These are phyloP conservation scores for Fagopyrum tataricum DNA, from an alignment of 148 eudicot species.

Conservation along the genomic window DNA sequence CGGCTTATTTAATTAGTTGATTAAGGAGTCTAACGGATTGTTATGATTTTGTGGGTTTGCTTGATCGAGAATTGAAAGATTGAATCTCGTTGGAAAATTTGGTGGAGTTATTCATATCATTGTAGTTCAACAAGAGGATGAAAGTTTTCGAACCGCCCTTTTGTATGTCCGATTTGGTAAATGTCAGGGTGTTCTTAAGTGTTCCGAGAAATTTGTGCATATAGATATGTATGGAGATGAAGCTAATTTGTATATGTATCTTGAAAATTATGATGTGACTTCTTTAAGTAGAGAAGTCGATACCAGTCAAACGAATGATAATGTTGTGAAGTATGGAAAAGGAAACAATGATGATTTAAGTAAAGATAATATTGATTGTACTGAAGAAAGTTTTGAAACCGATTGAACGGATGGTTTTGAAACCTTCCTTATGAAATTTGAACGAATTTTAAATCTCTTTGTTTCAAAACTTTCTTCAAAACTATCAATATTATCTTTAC, in stretches of 20 bases:
- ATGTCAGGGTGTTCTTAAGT: slow-evolving; percentile 94
- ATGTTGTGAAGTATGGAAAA: too few relatives aligned
- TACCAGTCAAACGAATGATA: slow-evolving; percentile 39
- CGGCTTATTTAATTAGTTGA: background rate
- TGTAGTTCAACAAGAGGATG: slow-evolving; percentile 90
- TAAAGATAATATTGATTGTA: too few relatives aligned
- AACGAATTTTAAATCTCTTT: too few relatives aligned
- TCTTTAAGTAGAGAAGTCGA: slow-evolving; percentile 66
- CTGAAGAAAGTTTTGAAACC: too few relatives aligned
- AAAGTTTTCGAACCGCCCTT: slow-evolving; percentile 75
- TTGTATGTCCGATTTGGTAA: slow-evolving; percentile 98
- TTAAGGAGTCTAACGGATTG: background rate
- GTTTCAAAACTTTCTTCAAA: too few relatives aligned
- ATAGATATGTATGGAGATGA: slow-evolving; percentile 80
- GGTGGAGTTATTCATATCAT: slow-evolving; percentile 93
- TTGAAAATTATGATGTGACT: slow-evolving; percentile 93
- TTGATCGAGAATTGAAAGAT: too few relatives aligned
- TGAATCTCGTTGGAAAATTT: too few relatives aligned
- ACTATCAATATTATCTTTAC: too few relatives aligned
- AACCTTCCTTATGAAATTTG: too few relatives aligned
- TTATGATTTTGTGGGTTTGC: too few relatives aligned
- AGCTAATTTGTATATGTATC: slow-evolving; percentile 83
- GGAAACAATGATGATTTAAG: too few relatives aligned
- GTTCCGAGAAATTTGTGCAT: slow-evolving; percentile 77
- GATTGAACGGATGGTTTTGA: too few relatives aligned